Base-by-base conservation (phyloP, 2,329 filamentous ascomycete species). In the Tolypocladium tundrense region DNA sequence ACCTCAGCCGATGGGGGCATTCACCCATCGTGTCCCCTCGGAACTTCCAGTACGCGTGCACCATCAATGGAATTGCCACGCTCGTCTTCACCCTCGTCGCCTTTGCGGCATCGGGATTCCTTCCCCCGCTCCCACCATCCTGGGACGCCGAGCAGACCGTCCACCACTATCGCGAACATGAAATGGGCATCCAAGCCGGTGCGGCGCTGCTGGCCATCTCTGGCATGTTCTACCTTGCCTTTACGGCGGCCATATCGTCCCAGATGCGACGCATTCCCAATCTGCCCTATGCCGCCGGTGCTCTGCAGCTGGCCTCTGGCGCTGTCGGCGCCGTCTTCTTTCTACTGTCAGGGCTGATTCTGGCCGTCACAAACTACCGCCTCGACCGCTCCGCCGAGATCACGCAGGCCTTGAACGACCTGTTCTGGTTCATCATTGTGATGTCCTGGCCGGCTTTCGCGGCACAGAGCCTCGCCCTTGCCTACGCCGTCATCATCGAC, bases 401-500 rank as follows among this genome's bases (percentile, higher is more conserved):
- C 13, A 63, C 61, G 8, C 48, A 61, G 52, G 56, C 58, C 13
- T 27, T 63, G 5, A 63, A 60, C 45, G 61, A 63, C 48, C 55
- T 60, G 13, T 63, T 61, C 52, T 61, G 56, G 60, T 41, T 62
- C 6, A 57, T 57, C 41, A 48, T 53, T 10, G 54, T 58, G 5
- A 53, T 61, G 56, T 45, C 60, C 37, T 63, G 60, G 61, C 61
- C 61, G 13, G 54, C 53, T 1, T 60, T 60, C 21, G 58, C 58
- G 57, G 60, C 57, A 0, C 61, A 63, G 42, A 57, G 56, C 56
- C 57, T 61, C 43, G 58, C 60, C 19, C 57, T 61, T 39, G 61
- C 55, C 7, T 63, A 60, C 35, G 60, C 61, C 13, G 59, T 63
- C 21, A 56, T 60, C 11, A 35, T 59, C n/a, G 61, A 63, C 43